A percentile compares a stretch with the other conserved stretches of the same genome.
These are phyloP conservation scores for Xylaria sp. DNA, from an alignment of 2,329 filamentous ascomycete genomes.

Conservation along the genomic window DNA sequence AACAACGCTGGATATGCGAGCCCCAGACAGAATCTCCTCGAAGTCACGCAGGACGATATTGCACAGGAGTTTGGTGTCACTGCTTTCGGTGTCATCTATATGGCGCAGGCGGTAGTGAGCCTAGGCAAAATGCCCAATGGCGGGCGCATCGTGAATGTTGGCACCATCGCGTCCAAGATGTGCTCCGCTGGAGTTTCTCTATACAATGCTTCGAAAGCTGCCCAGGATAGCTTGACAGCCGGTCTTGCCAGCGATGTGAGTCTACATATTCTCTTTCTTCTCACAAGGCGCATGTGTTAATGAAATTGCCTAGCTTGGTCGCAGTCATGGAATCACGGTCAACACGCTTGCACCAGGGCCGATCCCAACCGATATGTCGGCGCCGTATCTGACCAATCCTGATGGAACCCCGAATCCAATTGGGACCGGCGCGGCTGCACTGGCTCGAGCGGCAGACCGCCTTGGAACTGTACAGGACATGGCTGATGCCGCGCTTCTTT, in stretches of 20 bases:
- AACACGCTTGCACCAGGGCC: constrained; percentile 39
- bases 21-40: constrained; percentile 29
- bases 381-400: constrained; percentile 26
- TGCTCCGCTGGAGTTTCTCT: constrained; percentile 19
- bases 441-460: constrained; percentile 32
- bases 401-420: constrained; percentile 22
- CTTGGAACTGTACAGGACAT: constrained; percentile 39
- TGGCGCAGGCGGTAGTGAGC: constrained; percentile 44
- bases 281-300: constrained; percentile 5
- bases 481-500: constrained; percentile 39
- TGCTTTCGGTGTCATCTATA: constrained; percentile 45
- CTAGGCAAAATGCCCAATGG: constrained; percentile 48
- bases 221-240: constrained; percentile 33
- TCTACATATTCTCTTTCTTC: background rate
- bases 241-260: constrained; percentile 37
- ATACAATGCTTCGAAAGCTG: constrained; percentile 40
- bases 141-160: constrained; percentile 52
- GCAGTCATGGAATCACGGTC: constrained; percentile 40
- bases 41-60: constrained; percentile 39
- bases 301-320: constrained; percentile 35
- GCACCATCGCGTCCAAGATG: constrained; percentile 47
- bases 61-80: constrained; percentile 45
- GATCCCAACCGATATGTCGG: constrained; percentile 35
- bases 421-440: constrained; percentile 13
- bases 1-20: constrained; percentile 43